A percentile compares a stretch with the other conserved stretches of the same genome.
These are phyloP conservation scores for Scheffersomyces cryptocercus DNA, from an alignment of 1,139 yeast species.

Conservation along the genomic window DNA sequence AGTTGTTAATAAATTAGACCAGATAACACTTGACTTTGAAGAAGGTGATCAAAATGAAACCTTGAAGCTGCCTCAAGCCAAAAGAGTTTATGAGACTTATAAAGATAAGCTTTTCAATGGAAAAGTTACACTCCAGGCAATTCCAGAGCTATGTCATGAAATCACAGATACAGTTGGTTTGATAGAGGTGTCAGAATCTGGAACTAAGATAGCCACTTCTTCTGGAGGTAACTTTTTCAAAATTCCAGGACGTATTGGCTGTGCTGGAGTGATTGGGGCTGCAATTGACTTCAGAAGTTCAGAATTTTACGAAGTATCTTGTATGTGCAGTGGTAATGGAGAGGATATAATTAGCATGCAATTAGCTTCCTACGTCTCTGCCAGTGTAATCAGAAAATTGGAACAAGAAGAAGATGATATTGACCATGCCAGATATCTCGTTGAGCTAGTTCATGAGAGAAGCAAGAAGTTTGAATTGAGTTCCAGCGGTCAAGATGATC, in stretches of 20 bases:
- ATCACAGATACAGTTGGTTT: conserved; percentile 40
- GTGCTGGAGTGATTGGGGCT: conserved; percentile 53
- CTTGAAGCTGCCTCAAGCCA: conserved; percentile 18
- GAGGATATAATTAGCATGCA: conserved; percentile 50
- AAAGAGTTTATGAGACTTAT: conserved; percentile 14
- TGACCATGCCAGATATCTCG: conserved; percentile 12
- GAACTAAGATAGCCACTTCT: conserved; percentile 37
- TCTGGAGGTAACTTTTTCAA: conserved; percentile 58
- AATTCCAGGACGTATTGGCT: conserved; percentile 51
- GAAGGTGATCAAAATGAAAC: conserved; percentile 1
- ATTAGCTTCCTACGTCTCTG: conserved; percentile 32
- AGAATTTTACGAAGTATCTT: conserved; percentile 23
- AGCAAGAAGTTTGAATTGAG: conserved; percentile 4
- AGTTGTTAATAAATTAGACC: background rate
- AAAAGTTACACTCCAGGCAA: background rate
- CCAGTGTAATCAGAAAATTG: conserved; percentile 9
- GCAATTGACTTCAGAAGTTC: conserved; percentile 30
- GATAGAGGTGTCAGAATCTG: conserved; percentile 12
- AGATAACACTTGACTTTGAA: background rate
- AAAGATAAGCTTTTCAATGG: conserved; percentile 5
- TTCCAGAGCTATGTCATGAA: conserved; percentile 2
- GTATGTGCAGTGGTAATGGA: conserved; percentile 59
- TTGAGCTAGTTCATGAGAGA: conserved; percentile 7
- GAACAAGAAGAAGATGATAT: conserved; percentile 3
- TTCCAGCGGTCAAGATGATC: conserved; percentile 9